phyloP scores from a whole-genome alignment of 2,329 filamentous ascomycete genomes.

The Diaporthe sp. region DNA sequence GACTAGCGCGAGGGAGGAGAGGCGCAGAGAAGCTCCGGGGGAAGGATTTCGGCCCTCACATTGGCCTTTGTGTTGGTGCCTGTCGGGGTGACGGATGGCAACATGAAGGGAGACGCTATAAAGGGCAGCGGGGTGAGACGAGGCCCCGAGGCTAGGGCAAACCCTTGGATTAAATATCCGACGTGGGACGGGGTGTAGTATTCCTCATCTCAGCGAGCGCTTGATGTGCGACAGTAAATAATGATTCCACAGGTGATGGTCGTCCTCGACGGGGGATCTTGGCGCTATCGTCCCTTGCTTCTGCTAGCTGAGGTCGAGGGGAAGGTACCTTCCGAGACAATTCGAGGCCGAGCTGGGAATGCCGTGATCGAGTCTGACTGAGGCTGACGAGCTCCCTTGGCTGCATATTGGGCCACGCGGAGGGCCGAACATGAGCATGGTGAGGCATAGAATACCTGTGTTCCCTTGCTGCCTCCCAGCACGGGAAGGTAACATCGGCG shows the following conservation, averaged over 20 bases:
- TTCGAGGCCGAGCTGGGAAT: constrained; percentile 19
- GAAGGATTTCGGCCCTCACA: neutral
- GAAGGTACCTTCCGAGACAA: constrained; percentile 5
- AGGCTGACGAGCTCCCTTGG: constrained; percentile 22
- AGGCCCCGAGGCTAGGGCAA: constrained; percentile 5
- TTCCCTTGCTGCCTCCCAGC: constrained; percentile 17
- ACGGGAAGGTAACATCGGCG: constrained; percentile 2
- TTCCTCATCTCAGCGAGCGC: neutral
- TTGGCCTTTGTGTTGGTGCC: neutral
- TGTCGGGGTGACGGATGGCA: constrained; percentile 1
- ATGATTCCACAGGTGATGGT: neutral
- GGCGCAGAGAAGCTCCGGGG: constrained; percentile 1
- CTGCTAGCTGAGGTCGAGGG: neutral
- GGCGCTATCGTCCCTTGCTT: constrained; percentile 16
- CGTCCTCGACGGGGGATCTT: neutral
- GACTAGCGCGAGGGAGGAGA: neutral
- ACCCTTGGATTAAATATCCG: neutral
- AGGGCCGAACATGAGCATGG: neutral
- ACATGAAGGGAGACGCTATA: constrained; percentile 22
- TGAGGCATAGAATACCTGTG: neutral
- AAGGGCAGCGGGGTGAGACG: constrained; percentile 18
- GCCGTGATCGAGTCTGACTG: constrained; percentile 7
- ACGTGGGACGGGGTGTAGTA: neutral
- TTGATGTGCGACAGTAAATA: neutral
- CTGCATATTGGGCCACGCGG: constrained; percentile 6